phyloP scores from a whole-genome alignment of 108 stramenopile genomes.

The Fistulifera pelliculosa region DNA sequence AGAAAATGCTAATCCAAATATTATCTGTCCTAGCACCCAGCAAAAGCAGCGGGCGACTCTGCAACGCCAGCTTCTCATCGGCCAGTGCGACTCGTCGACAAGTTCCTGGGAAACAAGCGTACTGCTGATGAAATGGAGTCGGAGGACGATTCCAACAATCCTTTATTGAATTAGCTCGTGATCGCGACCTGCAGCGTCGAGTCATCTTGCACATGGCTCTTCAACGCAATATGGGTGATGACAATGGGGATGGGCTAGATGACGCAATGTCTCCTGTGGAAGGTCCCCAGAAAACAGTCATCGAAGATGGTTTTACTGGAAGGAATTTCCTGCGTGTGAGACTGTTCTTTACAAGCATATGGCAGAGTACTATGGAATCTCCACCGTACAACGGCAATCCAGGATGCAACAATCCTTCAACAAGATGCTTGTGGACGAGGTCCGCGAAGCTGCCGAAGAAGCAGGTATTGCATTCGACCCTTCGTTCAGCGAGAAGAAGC shows the following conservation, averaged over 20 bases:
- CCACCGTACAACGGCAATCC: conserved; percentile 53
- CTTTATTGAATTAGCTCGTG: conserved; percentile 15
- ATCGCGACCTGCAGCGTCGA: conserved; percentile 13
- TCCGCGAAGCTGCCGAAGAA: conserved; percentile 34
- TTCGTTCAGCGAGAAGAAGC: conserved; percentile 50
- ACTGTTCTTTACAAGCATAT: conserved; percentile 59
- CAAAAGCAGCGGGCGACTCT: neutral
- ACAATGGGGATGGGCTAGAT: neutral
- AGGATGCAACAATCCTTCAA: conserved; percentile 78
- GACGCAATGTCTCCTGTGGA: neutral
- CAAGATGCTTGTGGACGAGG: conserved; percentile 46
- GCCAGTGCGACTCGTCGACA: neutral
- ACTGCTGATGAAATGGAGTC: neutral
- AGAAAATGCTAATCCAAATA: no score
- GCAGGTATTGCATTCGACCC: conserved; percentile 55
- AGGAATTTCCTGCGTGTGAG: conserved; percentile 66
- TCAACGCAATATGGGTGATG: conserved; percentile 19
- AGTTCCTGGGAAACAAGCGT: neutral
- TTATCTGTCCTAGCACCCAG: no score
- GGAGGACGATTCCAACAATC: conserved; percentile 11
- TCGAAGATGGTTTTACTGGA: conserved; percentile 81
- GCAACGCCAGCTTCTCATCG: neutral
- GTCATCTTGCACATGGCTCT: conserved; percentile 43
- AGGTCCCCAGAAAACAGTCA: conserved; percentile 12
- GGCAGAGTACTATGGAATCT: conserved; percentile 72